These are phyloP conservation scores for Salix viminalis DNA, from an alignment of 345 rosid species.

Conservation along the genomic window DNA sequence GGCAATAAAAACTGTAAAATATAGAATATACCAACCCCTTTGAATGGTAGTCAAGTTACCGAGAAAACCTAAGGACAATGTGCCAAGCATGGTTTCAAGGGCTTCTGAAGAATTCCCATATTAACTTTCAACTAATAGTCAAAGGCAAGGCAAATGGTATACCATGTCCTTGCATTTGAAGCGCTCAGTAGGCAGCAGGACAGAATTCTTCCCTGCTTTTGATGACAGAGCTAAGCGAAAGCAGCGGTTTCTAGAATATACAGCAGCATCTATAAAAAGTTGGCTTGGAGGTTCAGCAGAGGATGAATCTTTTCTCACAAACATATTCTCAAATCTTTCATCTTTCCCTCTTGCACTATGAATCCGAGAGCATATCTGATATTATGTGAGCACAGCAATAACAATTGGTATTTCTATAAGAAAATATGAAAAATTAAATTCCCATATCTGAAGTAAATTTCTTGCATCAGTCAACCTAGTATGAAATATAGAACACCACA, in stretches of 20 bases:
- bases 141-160: conserved; percentile 23
- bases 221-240: conserved; percentile 87
- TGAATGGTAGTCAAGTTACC: too few relatives aligned
- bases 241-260: conserved; percentile 91
- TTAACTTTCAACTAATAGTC: neutral
- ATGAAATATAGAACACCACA: neutral
- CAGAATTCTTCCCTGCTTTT: conserved; percentile 80
- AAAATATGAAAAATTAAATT: neutral
- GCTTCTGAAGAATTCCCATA: too few relatives aligned
- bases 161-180: conserved; percentile 83
- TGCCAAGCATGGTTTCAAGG: too few relatives aligned
- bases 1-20: neutral
- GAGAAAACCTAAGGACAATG: too few relatives aligned
- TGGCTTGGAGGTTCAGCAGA: conserved; percentile 41
- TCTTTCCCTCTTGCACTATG: conserved; percentile 47
- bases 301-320: conserved; percentile 61
- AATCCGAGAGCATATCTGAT: conserved; percentile 75
- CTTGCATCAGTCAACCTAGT: neutral
- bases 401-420: conserved; percentile 9
- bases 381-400: conserved; percentile 11
- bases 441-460: conserved; percentile 9
- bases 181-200: conserved; percentile 80
- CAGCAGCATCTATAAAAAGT: conserved; percentile 85
- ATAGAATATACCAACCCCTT: neutral
- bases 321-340: conserved; percentile 46